Evolutionary conservation across 2,329 filamentous ascomycete genomes (phyloP).

Genomic region (Colletotrichum spinosum): DNA sequence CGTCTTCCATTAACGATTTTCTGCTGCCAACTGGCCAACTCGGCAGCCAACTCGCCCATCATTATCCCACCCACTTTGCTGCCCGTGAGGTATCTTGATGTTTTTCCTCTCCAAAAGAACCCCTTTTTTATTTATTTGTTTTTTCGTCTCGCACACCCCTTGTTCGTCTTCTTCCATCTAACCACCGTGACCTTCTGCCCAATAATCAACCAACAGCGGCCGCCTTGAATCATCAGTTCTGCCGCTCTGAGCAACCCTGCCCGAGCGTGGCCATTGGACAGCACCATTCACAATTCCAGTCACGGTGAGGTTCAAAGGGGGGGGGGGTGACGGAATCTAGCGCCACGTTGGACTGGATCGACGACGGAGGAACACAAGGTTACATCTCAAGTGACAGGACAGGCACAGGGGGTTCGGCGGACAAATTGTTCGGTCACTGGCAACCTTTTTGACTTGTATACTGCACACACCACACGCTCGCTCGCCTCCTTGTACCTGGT

Average conservation of each 20-base stretch:
- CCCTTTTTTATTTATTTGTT: too few species aligned
- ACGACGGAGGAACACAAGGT: conserved; percentile 2
- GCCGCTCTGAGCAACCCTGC: conserved; percentile 3
- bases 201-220: too few species aligned
- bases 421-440: neutral
- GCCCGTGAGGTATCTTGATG: too few species aligned
- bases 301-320: conserved; percentile 1
- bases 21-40: too few species aligned
- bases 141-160: too few species aligned
- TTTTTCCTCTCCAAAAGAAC: too few species aligned
- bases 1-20: too few species aligned
- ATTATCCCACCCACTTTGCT: too few species aligned
- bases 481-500: too few species aligned
- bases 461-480: too few species aligned
- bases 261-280: neutral
- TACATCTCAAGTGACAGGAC: conserved; percentile 16
- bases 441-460: too few species aligned
- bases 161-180: neutral
- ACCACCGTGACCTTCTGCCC: neutral
- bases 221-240: conserved; percentile 1
- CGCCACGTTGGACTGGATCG: conserved; percentile 12
- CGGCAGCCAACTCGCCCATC: too few species aligned
- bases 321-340: conserved; percentile 3
- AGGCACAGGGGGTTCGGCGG: conserved; percentile 9
- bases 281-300: neutral